These are phyloP conservation scores for Colletotrichum theobromicola DNA, from an alignment of 2,329 filamentous ascomycete species.

Conservation along the genomic window DNA sequence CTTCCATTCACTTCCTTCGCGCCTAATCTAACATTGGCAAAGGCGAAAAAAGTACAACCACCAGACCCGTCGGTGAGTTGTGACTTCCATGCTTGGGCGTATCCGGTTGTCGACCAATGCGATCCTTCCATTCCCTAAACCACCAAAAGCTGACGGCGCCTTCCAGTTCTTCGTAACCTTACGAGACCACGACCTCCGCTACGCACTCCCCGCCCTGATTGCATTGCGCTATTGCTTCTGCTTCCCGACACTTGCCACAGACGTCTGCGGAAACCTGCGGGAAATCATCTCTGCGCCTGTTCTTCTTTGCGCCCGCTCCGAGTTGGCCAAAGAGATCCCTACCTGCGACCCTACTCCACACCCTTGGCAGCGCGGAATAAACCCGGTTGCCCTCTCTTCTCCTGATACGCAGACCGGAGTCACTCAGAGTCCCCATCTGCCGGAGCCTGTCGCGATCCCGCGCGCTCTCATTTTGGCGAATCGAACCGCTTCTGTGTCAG, in stretches of 20 bases:
- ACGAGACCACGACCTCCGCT: neutral
- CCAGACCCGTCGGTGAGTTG: slow-evolving; percentile 9
- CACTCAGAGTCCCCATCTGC: neutral
- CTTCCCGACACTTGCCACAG: slow-evolving; percentile 1
- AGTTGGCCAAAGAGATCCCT: neutral
- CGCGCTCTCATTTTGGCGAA: neutral
- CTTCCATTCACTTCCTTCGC: neutral
- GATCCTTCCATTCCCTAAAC: neutral
- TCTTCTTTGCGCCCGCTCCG: neutral
- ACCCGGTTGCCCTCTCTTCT: neutral
- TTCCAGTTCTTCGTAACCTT: neutral
- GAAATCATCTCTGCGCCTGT: neutral
- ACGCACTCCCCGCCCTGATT: neutral
- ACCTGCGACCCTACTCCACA: neutral
- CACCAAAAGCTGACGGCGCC: slow-evolving; percentile 14
- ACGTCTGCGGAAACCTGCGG: neutral
- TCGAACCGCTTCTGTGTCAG: neutral
- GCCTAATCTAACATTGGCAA: neutral
- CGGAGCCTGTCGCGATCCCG: neutral
- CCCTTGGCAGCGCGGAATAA: slow-evolving; percentile 1
- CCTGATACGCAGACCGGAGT: neutral
- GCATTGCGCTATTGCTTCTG: neutral
- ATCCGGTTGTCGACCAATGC: neutral
- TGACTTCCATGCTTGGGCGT: slow-evolving; percentile 1
- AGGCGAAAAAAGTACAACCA: neutral